phyloP scores from a whole-genome alignment of 2,329 filamentous ascomycete species.

The Alternaria solani region DNA sequence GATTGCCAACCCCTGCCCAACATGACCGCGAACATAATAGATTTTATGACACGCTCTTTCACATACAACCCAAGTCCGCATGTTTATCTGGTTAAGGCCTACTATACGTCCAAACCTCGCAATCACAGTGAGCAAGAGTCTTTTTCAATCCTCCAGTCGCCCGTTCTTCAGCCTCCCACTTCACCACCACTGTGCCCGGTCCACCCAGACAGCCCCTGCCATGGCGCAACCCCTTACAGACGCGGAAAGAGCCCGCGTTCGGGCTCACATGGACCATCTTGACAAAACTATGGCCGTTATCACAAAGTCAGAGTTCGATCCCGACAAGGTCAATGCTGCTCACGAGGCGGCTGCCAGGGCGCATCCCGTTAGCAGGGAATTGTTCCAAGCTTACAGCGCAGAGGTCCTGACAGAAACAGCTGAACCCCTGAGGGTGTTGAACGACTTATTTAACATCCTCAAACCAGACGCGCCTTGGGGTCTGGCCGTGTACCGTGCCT shows the following conservation, averaged over 20 bases:
- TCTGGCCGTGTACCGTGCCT: slow-evolving; percentile 7
- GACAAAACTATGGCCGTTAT: neutral
- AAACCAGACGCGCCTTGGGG: slow-evolving; percentile 7
- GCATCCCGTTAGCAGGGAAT: neutral
- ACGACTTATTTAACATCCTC: neutral
- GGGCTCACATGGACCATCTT: neutral
- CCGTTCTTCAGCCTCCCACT: slow-evolving; percentile 5
- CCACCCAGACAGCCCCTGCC: neutral
- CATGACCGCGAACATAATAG: too few relatives aligned
- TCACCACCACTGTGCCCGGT: slow-evolving; percentile 1
- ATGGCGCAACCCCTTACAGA: slow-evolving; percentile 1
- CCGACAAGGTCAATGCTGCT: slow-evolving; percentile 1
- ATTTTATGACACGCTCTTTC: too few relatives aligned
- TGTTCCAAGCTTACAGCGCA: neutral
- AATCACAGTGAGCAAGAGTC: neutral
- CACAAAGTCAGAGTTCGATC: slow-evolving; percentile 1
- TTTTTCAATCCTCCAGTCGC: neutral
- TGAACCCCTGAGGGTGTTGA: neutral
- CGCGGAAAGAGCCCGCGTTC: slow-evolving; percentile 3
- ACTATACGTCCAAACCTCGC: too few relatives aligned
- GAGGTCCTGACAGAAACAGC: neutral
- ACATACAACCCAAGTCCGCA: too few relatives aligned
- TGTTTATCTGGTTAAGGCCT: too few relatives aligned
- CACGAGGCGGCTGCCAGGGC: slow-evolving; percentile 2
- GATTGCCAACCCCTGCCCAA: too few relatives aligned